These are phyloP conservation scores for Penicillium paxilli DNA, from an alignment of 495 filamentous ascomycete genomes.

Conservation along the genomic window DNA sequence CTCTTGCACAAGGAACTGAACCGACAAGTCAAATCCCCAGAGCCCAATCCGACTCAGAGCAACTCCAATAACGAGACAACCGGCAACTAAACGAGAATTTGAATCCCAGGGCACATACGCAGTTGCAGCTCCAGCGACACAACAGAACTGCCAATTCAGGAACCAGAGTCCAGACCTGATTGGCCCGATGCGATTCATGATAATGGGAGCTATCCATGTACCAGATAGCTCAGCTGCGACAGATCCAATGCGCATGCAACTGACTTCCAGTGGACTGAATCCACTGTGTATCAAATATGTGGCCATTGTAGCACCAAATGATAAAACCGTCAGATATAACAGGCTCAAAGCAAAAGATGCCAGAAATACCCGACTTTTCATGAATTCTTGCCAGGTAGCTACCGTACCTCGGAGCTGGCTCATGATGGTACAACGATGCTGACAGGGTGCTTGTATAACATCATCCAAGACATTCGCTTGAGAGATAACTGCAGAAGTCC, in stretches of 20 bases:
- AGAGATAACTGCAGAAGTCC: not conserved
- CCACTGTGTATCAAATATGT: slow-evolving; percentile 58
- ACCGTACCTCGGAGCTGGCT: slow-evolving; percentile 9
- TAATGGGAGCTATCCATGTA: slow-evolving; percentile 47
- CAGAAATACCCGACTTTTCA: slow-evolving; percentile 44
- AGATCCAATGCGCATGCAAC: slow-evolving; percentile 50
- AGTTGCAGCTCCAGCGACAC: slow-evolving; percentile 42
- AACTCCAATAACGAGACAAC: slow-evolving; percentile 49
- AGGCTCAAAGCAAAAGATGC: slow-evolving; percentile 56
- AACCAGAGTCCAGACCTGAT: slow-evolving; percentile 64
- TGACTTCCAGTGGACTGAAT: slow-evolving; percentile 53
- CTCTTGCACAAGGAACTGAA: slow-evolving; percentile 66
- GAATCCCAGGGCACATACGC: slow-evolving; percentile 38
- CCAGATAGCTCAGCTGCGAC: slow-evolving; percentile 51
- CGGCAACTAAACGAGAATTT: slow-evolving; percentile 35
- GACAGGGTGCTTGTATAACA: not conserved
- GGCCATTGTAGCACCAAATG: slow-evolving; percentile 59
- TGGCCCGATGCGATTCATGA: slow-evolving; percentile 57
- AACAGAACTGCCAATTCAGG: slow-evolving; percentile 59
- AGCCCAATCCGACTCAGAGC: slow-evolving; percentile 63
- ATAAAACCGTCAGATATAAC: slow-evolving; percentile 60
- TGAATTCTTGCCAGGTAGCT: slow-evolving; percentile 40
- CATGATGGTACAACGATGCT: not conserved
- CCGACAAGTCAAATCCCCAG: slow-evolving; percentile 67
- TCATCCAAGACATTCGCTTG: not conserved